Evolutionary conservation across 352 stramenopile genomes (phyloP), one percentile per base, ranked within the genome.

Genomic region (Aphanomyces astaci): DNA sequence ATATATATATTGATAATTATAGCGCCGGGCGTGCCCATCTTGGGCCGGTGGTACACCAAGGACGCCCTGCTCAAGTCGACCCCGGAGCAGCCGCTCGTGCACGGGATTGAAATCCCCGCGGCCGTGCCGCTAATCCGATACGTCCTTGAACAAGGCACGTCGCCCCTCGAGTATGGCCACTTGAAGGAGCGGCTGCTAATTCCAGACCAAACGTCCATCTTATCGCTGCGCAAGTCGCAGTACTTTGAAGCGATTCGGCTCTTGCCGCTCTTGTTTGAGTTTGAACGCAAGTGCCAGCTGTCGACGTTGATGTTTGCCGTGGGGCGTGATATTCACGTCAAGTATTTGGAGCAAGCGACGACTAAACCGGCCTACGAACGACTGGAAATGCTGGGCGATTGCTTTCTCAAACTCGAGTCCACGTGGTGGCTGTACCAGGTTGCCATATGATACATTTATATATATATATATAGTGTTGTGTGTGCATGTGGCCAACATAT

Each of bases 281-380:
- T 95, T 66, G 86, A 95, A 64, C 82, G 86, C 67, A 95, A 95
- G 65, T 92, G 83, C 45, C 86, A 95, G 65, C 87, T 95, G 66
- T 93, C 86, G 17, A 77, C 84, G n/a, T 73, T 95, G n/a, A 95
- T 95, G 86, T 71, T 43, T 1, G 71, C 80, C 36, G 90, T 95
- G 52, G 84, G 84, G 19, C 32, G 90, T 32, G 83, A 93, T 46
- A 66, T 95, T 0, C 82, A 95, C 36, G 79, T 90, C 65, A 66
- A 70, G n/a, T 72, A 91, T 33, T 71, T 95, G 36, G 77, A 91
- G 52, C 81, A 95, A 43, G 81, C 86, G 13, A 95, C 86, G 13
- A 89, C 83, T n/a, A 93, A 92, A 63, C 84, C 86, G 25, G 77
- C 76, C 3, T 95, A 95, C 66, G 86, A 95, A 59, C 83, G 82